A percentile compares a stretch with the other conserved stretches of the same genome.
Evolutionary conservation across 169 alveolate genomes (phyloP).

Genomic region (Plasmodium berghei): DNA sequence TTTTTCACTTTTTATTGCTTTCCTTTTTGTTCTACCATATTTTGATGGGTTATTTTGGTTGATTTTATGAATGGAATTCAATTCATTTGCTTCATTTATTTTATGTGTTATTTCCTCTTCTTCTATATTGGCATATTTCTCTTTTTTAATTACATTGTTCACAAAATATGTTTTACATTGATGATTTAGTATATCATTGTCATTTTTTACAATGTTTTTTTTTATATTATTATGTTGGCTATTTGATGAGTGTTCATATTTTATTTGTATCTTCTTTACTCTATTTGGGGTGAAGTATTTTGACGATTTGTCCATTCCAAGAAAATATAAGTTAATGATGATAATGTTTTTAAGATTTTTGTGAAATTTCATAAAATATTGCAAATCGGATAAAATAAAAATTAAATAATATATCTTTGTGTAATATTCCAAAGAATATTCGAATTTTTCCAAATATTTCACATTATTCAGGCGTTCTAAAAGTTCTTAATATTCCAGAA

Average conservation of each 20-base stretch:
- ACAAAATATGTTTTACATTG: background rate
- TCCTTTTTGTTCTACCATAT: background rate
- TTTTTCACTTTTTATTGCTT: background rate
- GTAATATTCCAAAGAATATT: background rate
- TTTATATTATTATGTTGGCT: background rate
- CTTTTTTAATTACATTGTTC: background rate
- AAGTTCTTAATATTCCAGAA: too few relatives aligned
- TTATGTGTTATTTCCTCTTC: background rate
- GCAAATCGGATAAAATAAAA: background rate
- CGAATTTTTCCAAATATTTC: too few relatives aligned
- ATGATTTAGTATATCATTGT: background rate
- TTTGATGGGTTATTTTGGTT: background rate
- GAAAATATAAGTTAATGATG: constrained; percentile 30
- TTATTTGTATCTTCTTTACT: constrained; percentile 31
- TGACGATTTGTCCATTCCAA: constrained; percentile 44
- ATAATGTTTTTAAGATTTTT: constrained; percentile 7
- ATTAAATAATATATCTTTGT: background rate
- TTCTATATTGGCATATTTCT: background rate
- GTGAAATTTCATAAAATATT: constrained; percentile 30
- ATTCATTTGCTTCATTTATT: background rate
- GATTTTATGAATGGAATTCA: background rate
- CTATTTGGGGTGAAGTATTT: constrained; percentile 27
- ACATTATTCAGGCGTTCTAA: too few relatives aligned
- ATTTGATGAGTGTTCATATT: constrained; percentile 19
- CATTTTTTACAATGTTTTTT: background rate